Evolutionary conservation across 768 basidiomycete species (phyloP).

Genomic region (Suillus subluteus): DNA sequence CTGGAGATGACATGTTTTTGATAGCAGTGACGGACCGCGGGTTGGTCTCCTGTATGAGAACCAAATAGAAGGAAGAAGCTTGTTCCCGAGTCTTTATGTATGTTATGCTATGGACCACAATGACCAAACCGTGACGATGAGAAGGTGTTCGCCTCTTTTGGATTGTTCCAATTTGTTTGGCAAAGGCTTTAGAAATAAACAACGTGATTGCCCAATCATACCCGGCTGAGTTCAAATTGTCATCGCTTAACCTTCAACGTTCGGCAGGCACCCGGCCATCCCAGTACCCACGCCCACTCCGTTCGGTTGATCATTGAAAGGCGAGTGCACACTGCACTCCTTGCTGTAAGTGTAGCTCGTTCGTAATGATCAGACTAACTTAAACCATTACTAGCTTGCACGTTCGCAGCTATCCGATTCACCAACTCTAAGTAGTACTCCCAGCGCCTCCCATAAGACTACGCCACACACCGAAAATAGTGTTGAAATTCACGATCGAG

Average conservation of each 20-base stretch:
- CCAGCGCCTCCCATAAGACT: too few relatives aligned
- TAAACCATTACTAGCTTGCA: neutral
- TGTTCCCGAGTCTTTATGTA: neutral
- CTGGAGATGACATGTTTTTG: conserved; percentile 30
- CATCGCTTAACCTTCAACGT: too few relatives aligned
- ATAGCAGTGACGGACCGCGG: neutral
- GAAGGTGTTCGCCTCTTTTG: conserved; percentile 8
- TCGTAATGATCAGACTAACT: neutral
- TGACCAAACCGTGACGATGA: neutral
- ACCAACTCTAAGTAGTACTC: neutral
- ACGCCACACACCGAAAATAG: too few relatives aligned
- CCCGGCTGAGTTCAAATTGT: too few relatives aligned
- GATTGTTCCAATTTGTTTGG: conserved; percentile 23
- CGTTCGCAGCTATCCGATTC: neutral
- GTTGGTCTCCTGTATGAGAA: neutral
- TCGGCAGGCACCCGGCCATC: too few relatives aligned
- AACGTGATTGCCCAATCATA: neutral
- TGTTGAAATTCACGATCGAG: too few relatives aligned
- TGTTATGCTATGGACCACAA: neutral
- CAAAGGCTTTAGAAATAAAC: conserved; percentile 6
- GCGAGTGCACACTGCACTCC: too few relatives aligned
- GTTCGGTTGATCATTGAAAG: too few relatives aligned
- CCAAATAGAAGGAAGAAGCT: neutral
- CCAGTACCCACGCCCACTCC: too few relatives aligned
- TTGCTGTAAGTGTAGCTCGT: too few relatives aligned